Evolutionary conservation across 176 grass and related monocot species (phyloP).

Genomic region (Microstegium vimineum): DNA sequence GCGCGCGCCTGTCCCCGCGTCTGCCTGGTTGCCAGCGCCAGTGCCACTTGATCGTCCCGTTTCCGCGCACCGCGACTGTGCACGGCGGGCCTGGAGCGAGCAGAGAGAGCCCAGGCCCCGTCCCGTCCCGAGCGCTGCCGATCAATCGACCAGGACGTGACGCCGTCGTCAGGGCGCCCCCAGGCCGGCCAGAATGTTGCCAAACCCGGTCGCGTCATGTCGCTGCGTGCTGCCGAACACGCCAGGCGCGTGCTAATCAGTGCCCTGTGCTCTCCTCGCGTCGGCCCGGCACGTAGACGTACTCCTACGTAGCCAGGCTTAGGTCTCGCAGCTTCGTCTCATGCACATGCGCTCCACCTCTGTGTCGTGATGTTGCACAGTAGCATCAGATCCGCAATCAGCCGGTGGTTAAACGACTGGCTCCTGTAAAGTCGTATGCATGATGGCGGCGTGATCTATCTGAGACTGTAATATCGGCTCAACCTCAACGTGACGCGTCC

Average conservation of each 20-base stretch:
- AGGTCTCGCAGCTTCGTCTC: neutral
- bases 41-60: neutral
- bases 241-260: constrained; percentile 3
- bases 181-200: neutral
- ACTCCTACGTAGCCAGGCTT: neutral
- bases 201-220: constrained; percentile 35
- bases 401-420: neutral
- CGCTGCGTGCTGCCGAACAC: neutral
- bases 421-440: neutral
- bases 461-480: neutral
- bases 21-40: neutral
- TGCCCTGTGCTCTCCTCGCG: neutral
- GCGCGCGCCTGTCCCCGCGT: neutral
- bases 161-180: neutral
- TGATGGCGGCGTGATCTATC: neutral
- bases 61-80: constrained; percentile 9
- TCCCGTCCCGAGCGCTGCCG: constrained; percentile 6
- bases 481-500: neutral
- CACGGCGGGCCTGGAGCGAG: neutral
- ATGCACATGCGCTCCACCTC: neutral
- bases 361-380: neutral
- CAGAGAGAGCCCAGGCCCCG: neutral
- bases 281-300: neutral
- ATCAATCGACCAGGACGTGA: constrained; percentile 17
- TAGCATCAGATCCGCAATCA: neutral